Percentiles rank a stretch among this genome's conserved stretches.
Evolutionary conservation across 345 rosid species (phyloP).

Genomic region (Citrus trifoliata): DNA sequence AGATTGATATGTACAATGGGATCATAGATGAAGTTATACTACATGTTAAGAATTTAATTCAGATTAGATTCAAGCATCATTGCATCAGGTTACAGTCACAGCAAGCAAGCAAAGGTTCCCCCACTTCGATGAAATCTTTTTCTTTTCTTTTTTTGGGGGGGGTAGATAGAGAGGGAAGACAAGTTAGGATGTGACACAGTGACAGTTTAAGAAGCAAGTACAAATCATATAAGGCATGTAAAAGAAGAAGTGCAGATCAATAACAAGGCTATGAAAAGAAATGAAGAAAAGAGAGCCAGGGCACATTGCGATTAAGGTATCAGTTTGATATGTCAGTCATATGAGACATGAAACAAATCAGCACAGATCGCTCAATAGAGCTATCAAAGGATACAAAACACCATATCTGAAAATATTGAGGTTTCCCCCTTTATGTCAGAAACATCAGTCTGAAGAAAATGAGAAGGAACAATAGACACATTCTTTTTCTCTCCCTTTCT

Average conservation of each 20-base stretch:
- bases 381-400: conserved; percentile 83
- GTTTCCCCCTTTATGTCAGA: conserved; percentile 78
- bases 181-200: neutral
- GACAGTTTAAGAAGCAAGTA: neutral
- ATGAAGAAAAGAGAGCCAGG: neutral
- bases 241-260: neutral
- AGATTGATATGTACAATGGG: neutral
- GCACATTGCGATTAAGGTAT: neutral
- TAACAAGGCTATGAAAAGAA: neutral
- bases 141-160: no score
- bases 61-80: neutral
- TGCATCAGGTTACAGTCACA: neutral
- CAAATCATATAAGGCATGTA: neutral
- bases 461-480: conserved; percentile 69
- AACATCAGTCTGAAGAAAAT: conserved; percentile 76
- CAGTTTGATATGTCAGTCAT: neutral
- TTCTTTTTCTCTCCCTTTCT: conserved; percentile 56
- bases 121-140: neutral
- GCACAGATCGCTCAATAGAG: neutral
- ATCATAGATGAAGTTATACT: neutral
- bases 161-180: neutral
- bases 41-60: neutral
- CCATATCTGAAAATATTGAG: conserved; percentile 67
- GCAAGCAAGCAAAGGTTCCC: neutral
- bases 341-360: conserved; percentile 4